A percentile compares a stretch with the other conserved stretches of the same genome.
These are phyloP conservation scores for Saccharomyces hybrid DNA, from an alignment of 1,139 yeast species.

Conservation along the genomic window DNA sequence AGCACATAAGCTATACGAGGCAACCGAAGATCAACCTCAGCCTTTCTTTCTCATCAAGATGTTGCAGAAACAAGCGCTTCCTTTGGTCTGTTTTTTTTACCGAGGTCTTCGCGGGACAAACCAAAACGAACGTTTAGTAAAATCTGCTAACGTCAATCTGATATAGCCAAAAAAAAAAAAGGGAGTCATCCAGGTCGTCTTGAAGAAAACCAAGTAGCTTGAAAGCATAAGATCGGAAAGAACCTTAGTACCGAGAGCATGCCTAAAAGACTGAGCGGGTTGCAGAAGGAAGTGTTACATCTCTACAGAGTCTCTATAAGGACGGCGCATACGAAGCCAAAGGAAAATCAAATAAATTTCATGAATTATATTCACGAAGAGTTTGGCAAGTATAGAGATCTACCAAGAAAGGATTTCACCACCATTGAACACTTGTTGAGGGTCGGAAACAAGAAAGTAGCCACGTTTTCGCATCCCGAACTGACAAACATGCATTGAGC, in stretches of 20 bases:
- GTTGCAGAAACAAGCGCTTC: background rate
- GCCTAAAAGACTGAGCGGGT: slow-evolving; percentile 42
- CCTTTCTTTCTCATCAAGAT: background rate
- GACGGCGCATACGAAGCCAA: slow-evolving; percentile 50
- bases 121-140: background rate
- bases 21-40: background rate
- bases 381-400: slow-evolving; percentile 49
- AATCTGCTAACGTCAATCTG: background rate
- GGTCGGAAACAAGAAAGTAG: slow-evolving; percentile 63
- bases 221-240: background rate
- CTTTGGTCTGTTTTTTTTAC: background rate
- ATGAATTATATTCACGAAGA: slow-evolving; percentile 41
- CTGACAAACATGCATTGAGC: slow-evolving; percentile 52
- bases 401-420: slow-evolving; percentile 73
- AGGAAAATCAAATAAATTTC: slow-evolving; percentile 33
- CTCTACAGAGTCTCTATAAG: slow-evolving; percentile 56
- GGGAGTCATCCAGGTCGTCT: background rate
- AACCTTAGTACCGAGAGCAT: slow-evolving; percentile 2
- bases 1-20: background rate
- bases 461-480: slow-evolving; percentile 61
- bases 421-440: slow-evolving; percentile 82
- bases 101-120: background rate
- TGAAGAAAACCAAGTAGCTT: background rate
- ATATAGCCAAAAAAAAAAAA: background rate
- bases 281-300: slow-evolving; percentile 56